These are phyloP conservation scores for Neurospora sp. DNA, from an alignment of 495 filamentous ascomycete genomes.

Conservation along the genomic window DNA sequence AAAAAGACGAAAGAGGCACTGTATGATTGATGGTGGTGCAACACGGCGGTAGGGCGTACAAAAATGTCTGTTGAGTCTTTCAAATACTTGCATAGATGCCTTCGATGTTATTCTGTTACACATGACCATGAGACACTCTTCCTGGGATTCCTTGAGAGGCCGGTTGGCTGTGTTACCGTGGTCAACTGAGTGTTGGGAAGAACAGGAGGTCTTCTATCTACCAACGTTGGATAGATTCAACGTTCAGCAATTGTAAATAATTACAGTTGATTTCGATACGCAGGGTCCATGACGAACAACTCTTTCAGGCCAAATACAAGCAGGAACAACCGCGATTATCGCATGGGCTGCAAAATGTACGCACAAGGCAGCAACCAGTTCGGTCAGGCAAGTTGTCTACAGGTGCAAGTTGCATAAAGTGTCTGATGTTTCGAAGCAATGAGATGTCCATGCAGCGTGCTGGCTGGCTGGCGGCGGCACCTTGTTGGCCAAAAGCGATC, in stretches of 20 bases:
- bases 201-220: too few species aligned
- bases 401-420: not conserved
- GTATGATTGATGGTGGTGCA: not conserved
- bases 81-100: not conserved
- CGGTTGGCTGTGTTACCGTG: not conserved
- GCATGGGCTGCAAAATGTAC: not conserved
- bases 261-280: not conserved
- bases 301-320: not conserved
- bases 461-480: not conserved
- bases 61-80: not conserved
- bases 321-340: not conserved
- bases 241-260: not conserved
- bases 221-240: too few species aligned
- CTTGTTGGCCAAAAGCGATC: not conserved
- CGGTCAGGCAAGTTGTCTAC: not conserved
- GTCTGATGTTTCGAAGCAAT: not conserved
- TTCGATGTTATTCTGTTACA: not conserved
- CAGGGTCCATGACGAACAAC: not conserved
- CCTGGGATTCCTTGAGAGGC: not conserved
- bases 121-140: not conserved
- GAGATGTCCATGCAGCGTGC: not conserved
- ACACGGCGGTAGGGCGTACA: not conserved
- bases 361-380: not conserved
- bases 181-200: too few species aligned
- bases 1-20: not conserved